Percentiles rank a stretch among this genome's conserved stretches.
Conservation (phyloP, 345 rosid species). For the Camelina laxa region DNA sequence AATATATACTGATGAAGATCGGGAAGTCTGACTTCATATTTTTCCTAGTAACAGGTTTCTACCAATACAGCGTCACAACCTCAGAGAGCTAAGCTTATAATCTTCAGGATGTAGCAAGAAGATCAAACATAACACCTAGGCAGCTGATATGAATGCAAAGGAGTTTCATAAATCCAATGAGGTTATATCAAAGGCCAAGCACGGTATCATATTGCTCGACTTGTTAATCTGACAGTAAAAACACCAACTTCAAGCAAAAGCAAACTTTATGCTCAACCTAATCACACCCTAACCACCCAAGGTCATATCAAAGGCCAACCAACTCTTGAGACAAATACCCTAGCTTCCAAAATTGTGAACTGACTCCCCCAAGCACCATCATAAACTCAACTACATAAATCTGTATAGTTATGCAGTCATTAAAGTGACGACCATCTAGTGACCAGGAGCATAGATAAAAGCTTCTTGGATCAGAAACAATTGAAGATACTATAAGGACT, state of each 20-base stretch:
- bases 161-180: not conserved
- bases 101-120: constrained; percentile 21
- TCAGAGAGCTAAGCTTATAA: constrained; percentile 23
- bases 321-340: constrained; percentile 19
- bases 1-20: constrained; percentile 8
- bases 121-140: constrained; percentile 23
- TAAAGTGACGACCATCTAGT: constrained; percentile 2
- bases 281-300: constrained; percentile 26
- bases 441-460: constrained; percentile 7
- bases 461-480: constrained; percentile 13
- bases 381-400: constrained; percentile 13
- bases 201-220: constrained; percentile 12
- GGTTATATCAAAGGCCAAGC: not conserved
- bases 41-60: constrained; percentile 13
- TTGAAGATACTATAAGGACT: constrained; percentile 12
- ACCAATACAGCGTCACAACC: constrained; percentile 3
- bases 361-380: not conserved
- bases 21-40: not conserved
- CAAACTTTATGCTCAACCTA: constrained; percentile 12
- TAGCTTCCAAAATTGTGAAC: constrained; percentile 10
- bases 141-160: constrained; percentile 2
- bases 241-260: constrained; percentile 23
- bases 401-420: constrained; percentile 7
- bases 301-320: constrained; percentile 9
- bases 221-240: constrained; percentile 11